Percentiles rank a stretch among this genome's conserved stretches.
Evolutionary conservation across 805 yeast species (phyloP).

Genomic region (Myxozyma vanderwaltii): DNA sequence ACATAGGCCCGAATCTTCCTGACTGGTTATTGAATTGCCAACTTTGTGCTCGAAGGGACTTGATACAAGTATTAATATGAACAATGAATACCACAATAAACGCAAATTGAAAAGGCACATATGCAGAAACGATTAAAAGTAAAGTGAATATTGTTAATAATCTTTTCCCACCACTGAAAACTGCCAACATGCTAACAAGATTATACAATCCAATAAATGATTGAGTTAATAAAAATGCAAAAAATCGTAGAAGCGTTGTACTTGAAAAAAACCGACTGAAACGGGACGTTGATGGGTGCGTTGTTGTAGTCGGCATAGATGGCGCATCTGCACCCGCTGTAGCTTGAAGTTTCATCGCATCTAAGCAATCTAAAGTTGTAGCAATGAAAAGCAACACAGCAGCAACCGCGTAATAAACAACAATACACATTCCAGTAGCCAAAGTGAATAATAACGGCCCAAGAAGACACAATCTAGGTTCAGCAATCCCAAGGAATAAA

Average conservation of each 20-base stretch:
- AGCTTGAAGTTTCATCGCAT: conserved; percentile 4
- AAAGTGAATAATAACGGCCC: conserved; percentile 62
- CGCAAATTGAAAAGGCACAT: conserved; percentile 81
- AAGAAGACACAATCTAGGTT: conserved; percentile 54
- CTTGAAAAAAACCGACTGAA: neutral
- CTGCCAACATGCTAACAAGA: conserved; percentile 1
- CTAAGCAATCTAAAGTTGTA: conserved; percentile 10
- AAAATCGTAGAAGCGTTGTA: neutral
- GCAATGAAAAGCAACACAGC: conserved; percentile 15
- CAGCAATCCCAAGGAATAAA: conserved; percentile 68
- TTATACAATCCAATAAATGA: neutral
- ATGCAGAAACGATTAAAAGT: conserved; percentile 55
- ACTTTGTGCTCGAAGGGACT: conserved; percentile 16
- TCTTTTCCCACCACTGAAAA: conserved; percentile 24
- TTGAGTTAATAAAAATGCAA: neutral
- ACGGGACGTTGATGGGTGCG: neutral
- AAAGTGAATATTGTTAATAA: conserved; percentile 38
- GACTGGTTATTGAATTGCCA: neutral
- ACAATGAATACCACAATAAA: conserved; percentile 60
- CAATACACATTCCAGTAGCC: conserved; percentile 48
- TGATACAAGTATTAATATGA: conserved; percentile 56
- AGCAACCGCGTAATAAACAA: conserved; percentile 22
- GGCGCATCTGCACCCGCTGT: conserved; percentile 3
- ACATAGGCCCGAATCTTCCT: conserved; percentile 34
- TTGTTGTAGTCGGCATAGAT: neutral